phyloP scores from a whole-genome alignment of 257 asterid species.

The Solanum bulbocastanum region DNA sequence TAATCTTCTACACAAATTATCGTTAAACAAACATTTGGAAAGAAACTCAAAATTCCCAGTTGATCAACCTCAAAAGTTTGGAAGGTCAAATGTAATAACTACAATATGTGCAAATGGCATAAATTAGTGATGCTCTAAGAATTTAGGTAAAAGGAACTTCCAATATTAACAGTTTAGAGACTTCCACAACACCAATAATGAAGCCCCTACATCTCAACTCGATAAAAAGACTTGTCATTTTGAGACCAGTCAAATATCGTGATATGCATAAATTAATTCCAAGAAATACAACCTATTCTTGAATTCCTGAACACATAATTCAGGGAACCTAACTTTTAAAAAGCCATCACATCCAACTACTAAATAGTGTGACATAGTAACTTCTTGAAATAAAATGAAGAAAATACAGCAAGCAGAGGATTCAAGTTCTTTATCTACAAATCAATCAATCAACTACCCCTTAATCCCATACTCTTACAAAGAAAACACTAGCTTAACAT shows the following conservation, averaged over 20 bases:
- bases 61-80: neutral
- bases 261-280: neutral
- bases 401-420: neutral
- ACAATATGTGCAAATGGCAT: neutral
- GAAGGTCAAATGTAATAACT: neutral
- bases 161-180: neutral
- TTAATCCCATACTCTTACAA: neutral
- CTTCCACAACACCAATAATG: neutral
- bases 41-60: neutral
- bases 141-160: neutral
- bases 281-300: neutral
- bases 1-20: neutral
- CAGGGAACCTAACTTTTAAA: neutral
- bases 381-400: neutral
- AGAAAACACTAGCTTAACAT: neutral
- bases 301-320: slow-evolving; percentile 6
- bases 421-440: neutral
- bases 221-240: neutral
- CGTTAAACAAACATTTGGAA: neutral
- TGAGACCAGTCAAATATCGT: neutral
- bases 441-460: neutral
- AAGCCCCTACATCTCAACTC: neutral
- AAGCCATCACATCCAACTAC: slow-evolving; percentile 1
- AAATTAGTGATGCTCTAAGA: neutral
- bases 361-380: neutral